phyloP scores from a whole-genome alignment of 371 early-diverging fungal genomes.

The Mortierella sp. region DNA sequence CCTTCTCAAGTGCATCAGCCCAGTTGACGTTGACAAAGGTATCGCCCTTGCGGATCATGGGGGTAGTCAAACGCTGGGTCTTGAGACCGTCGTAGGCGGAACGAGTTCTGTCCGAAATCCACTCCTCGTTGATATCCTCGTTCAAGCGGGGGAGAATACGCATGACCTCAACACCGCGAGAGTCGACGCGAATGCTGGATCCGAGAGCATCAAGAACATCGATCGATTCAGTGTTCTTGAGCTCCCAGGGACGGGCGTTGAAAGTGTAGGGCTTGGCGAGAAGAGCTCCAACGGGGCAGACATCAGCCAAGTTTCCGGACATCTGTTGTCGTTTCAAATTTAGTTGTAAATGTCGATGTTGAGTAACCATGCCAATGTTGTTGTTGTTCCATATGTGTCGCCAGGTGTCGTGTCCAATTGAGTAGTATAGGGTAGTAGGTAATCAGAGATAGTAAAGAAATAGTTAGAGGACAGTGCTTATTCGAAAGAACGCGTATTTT shows the following conservation, averaged over 20 bases:
- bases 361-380: background rate
- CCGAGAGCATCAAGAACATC: slow-evolving; percentile 97
- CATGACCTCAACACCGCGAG: slow-evolving; percentile 97
- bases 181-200: slow-evolving; percentile 95
- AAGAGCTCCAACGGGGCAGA: slow-evolving; percentile 98
- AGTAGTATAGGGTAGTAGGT: background rate
- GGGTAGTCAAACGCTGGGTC: slow-evolving; percentile 94
- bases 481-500: background rate
- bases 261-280: slow-evolving; percentile 98
- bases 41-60: slow-evolving; percentile 89
- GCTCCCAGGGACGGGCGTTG: slow-evolving; percentile 97
- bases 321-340: slow-evolving; percentile 60
- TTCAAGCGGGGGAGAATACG: slow-evolving; percentile 95
- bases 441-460: background rate
- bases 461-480: background rate
- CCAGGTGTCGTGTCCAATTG: background rate
- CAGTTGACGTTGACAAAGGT: slow-evolving; percentile 89
- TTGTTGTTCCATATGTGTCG: background rate
- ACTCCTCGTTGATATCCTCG: slow-evolving; percentile 98
- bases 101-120: slow-evolving; percentile 98
- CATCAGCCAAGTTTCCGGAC: slow-evolving; percentile 97
- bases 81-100: slow-evolving; percentile 96
- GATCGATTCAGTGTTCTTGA: slow-evolving; percentile 95
- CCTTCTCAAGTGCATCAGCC: slow-evolving; percentile 87
- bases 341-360: background rate